These are phyloP conservation scores for Chlamydomonas incerta DNA, from an alignment of 139 green algal species.

Conservation along the genomic window DNA sequence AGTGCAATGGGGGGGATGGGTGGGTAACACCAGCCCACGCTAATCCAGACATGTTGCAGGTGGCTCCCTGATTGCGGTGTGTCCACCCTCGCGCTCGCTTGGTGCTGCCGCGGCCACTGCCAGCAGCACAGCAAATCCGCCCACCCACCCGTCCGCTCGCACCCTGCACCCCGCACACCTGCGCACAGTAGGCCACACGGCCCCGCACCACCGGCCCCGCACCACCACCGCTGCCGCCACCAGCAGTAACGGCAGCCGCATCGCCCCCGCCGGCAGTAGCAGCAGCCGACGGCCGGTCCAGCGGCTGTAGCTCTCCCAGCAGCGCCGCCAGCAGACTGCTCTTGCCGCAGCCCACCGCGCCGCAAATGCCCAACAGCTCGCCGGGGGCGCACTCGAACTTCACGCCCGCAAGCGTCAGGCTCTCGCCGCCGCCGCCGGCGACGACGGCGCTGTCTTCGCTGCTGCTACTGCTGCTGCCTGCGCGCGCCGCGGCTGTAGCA, in stretches of 20 bases:
- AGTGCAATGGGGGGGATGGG: no score
- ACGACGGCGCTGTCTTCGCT: neutral
- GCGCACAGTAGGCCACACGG: conserved; percentile 77
- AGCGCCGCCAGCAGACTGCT: conserved; percentile 80
- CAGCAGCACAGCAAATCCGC: neutral
- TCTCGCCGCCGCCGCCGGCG: neutral
- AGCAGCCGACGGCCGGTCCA: conserved; percentile 13
- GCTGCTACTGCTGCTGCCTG: neutral
- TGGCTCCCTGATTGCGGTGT: no score
- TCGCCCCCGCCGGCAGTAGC: neutral
- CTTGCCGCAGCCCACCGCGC: conserved; percentile 78
- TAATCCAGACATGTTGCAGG: no score
- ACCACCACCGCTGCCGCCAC: neutral
- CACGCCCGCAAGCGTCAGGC: conserved; percentile 64
- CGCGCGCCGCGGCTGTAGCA: no score
- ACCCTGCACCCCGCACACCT: conserved; percentile 53
- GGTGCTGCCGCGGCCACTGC: no score
- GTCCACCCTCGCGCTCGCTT: no score
- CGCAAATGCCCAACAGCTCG: conserved; percentile 80
- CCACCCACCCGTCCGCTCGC: no score
- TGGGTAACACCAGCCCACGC: no score
- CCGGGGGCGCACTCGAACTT: conserved; percentile 58
- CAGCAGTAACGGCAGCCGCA: neutral
- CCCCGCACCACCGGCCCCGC: conserved; percentile 62
- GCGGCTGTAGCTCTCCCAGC: conserved; percentile 83